phyloP scores from a whole-genome alignment of 2,329 filamentous ascomycete species.

The Curvularia sp. region DNA sequence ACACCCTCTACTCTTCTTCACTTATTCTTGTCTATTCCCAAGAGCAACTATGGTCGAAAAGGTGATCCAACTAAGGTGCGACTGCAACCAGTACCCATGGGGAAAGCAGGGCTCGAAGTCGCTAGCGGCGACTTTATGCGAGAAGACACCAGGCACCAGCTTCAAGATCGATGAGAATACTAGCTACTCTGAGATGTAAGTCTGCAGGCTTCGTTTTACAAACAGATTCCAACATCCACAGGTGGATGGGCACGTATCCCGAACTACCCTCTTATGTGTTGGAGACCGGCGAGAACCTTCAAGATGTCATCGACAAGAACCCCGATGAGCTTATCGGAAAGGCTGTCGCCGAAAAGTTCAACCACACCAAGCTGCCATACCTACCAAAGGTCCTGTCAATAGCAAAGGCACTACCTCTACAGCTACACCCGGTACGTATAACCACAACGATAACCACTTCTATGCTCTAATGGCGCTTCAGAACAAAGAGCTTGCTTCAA shows the following conservation, averaged over 20 bases:
- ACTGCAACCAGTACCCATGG: constrained; percentile 72
- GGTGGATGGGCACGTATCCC: constrained; percentile 80
- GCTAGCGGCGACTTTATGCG: constrained; percentile 69
- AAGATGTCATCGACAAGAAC: constrained; percentile 68
- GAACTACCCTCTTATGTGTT: constrained; percentile 71
- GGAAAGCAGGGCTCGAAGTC: constrained; percentile 72
- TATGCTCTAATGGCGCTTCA: constrained; percentile 21
- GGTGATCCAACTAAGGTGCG: constrained; percentile 62
- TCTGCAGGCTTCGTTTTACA: background rate
- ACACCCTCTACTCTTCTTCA: background rate
- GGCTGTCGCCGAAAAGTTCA: constrained; percentile 66
- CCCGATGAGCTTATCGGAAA: constrained; percentile 70
- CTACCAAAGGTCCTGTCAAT: constrained; percentile 80
- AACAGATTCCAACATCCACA: constrained; percentile 21
- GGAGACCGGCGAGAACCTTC: constrained; percentile 68
- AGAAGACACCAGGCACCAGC: constrained; percentile 67
- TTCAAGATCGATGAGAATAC: constrained; percentile 71
- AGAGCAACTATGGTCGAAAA: constrained; percentile 56
- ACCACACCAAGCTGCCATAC: constrained; percentile 70
- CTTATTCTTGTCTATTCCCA: background rate
- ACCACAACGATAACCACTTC: background rate
- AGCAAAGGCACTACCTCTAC: constrained; percentile 75
- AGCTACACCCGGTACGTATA: constrained; percentile 67
- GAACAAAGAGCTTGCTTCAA: constrained; percentile 69
- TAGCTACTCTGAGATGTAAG: constrained; percentile 67